Conservation (phyloP, 2,329 filamentous ascomycete genomes). For the Biscogniauxia mediterranea region DNA sequence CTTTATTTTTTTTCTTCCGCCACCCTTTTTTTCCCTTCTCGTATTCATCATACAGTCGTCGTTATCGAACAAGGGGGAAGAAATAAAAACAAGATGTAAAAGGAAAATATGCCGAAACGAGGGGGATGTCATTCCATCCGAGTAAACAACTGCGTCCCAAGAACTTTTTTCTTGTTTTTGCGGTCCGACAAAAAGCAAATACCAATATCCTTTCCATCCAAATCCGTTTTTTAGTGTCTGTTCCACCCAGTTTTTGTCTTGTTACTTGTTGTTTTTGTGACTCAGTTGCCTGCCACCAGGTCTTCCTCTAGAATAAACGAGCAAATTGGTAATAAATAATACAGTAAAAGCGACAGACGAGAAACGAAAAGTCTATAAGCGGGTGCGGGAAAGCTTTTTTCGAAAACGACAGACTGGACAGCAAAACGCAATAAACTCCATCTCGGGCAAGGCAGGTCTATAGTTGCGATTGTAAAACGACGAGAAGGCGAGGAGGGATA, state of each 20-base stretch:
- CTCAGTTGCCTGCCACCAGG: background rate
- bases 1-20: background rate
- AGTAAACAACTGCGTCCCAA: background rate
- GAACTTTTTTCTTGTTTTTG: background rate
- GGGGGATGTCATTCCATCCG: background rate
- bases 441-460: background rate
- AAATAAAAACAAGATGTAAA: background rate
- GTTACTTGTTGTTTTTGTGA: background rate
- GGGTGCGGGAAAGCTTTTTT: background rate
- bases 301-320: background rate
- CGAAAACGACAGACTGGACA: background rate
- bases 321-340: background rate
- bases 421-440: background rate
- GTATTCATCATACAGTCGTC: background rate
- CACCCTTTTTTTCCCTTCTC: background rate
- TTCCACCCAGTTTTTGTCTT: background rate
- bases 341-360: background rate
- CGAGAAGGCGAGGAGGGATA: background rate
- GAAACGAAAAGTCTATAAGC: background rate
- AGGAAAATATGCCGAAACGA: background rate
- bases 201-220: background rate
- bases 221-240: background rate
- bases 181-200: background rate
- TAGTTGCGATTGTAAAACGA: background rate
- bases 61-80: background rate